Base-by-base conservation (phyloP, 2,329 filamentous ascomycete species). In the Diplodia corticola region DNA sequence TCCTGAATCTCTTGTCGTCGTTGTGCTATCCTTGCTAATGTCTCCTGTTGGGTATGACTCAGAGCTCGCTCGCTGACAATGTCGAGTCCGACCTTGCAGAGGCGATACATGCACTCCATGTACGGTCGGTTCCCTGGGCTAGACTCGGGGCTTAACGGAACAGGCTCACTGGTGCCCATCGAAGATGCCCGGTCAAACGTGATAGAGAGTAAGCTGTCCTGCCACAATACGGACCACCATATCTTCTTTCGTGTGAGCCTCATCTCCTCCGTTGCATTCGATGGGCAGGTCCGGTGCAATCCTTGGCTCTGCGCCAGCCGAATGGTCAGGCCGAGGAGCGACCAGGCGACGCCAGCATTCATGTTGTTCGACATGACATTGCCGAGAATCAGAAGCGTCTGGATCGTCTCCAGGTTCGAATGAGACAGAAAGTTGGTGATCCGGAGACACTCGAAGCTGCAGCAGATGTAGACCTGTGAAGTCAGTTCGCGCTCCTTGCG, bases 381-480 rank as follows among this genome's bases (percentile, higher is more conserved):
- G 57, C 85, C 85, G 33, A 89, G 86, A 13, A 88, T 84, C 3
- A 88, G 75, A 24, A 88, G 79, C 0, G 86, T 86, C 71, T 89
- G 85, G 44, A 89, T 87, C 49, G 83, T 86, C 68, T 88, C 85
- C 40, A 88, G 77, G 4, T 83, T 86, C 30, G 86, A 84, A 67
- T 87, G 84, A 0, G 86, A 88, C 7, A 89, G 73, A 72, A 88
- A 89, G 69, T 89, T 89, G 26, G 84, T 86, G 75, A 88, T 86
- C 20, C 86, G 84, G 28, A 88, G 78, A 70, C 86, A 88, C 73
- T 89, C 86, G 68, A 88, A 88, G 57, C 85, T 86, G 74, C 86
- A 89, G 75, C 86, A 89, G 4, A 88, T 82, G 73, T 88, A 88
- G 33, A 89, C 86, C 71, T 88, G 86, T 10, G 86, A 88, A 6